Evolutionary conservation across 1,284 basidiomycete species (phyloP).

Genomic region (Rhodofomes roseus): DNA sequence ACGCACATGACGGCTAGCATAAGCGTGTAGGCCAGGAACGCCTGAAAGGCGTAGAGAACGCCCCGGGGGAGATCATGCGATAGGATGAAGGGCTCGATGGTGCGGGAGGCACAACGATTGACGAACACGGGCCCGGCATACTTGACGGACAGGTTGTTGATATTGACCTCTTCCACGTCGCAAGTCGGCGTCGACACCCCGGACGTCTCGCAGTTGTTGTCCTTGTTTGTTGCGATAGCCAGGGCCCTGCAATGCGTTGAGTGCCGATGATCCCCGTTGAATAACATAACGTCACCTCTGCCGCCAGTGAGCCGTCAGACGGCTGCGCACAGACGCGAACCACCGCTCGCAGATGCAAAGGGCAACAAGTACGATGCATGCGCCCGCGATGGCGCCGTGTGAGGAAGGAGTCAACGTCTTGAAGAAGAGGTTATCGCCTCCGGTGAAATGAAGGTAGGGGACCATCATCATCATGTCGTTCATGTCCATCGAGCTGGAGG

Average conservation of each 20-base stretch:
- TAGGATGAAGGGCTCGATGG: conserved; percentile 52
- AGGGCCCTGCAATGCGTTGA: conserved; percentile 6
- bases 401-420: conserved; percentile 63
- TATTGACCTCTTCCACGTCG: conserved; percentile 14
- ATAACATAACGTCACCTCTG: conserved; percentile 39
- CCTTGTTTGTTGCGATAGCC: neutral
- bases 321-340: conserved; percentile 51
- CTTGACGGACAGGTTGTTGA: conserved; percentile 5
- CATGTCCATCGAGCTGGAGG: conserved; percentile 19
- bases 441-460: conserved; percentile 64
- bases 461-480: conserved; percentile 41
- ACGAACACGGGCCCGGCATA: conserved; percentile 5
- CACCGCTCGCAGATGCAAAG: conserved; percentile 69
- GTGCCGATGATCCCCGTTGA: neutral
- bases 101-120: conserved; percentile 12
- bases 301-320: conserved; percentile 55
- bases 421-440: conserved; percentile 66
- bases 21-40: conserved; percentile 52
- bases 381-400: conserved; percentile 65
- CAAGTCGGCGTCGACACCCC: neutral
- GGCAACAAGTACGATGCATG: conserved; percentile 66
- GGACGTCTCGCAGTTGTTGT: neutral
- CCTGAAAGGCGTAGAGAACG: conserved; percentile 50
- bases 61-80: conserved; percentile 64
- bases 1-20: conserved; percentile 75